Evolutionary conservation across 148 eudicot species (phyloP), one percentile per base, ranked within the genome.

Genomic region (Diospyros kaki): DNA sequence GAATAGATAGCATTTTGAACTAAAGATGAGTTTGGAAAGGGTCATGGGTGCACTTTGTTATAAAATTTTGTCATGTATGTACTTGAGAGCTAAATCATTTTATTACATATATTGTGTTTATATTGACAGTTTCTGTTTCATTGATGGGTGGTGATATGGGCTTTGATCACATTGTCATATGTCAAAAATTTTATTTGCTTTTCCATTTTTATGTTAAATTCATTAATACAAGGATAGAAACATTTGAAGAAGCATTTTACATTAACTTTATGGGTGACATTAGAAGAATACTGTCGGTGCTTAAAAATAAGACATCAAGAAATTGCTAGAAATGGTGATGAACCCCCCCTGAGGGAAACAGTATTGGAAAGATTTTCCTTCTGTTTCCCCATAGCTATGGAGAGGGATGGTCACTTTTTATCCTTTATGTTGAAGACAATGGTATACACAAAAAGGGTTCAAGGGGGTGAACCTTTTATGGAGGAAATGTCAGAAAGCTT

Each of bases 21-120:
- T 59, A 44, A 60, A 73, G 56, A 5, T 2, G 54, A 15, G 62
- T 15, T 71, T 40, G 74, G 43, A 54, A 71, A 41, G 2, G 74
- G 40, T 55, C 39, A 43, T 51, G 43, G 28, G 14, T 58, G 50
- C 50, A 68, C 45, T 69, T 71, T 71, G 52, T 48, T 4, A 12
- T 56, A 12, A 42, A 17, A 39, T 54, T 11, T 4, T 56, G 14
- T 12, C 51, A 42, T 13, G 5, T 71, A 18, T 52, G 52, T 28
- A 28, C 28, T n/a, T 50, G 12, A 53, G 13, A 41, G 14, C 1
- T 43, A 9, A 10, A 1, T 41, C 50, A 41, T 14, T 42, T 64
- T 64, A 28, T 41, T 11, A 10, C 39, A 2, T 5, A n/a, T 59
- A 59, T n/a, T 13, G 7, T 59, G 6, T n/a, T n/a, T 59, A 17